Conservation (phyloP, 495 filamentous ascomycete genomes). For the Cercophora newfieldiana region DNA sequence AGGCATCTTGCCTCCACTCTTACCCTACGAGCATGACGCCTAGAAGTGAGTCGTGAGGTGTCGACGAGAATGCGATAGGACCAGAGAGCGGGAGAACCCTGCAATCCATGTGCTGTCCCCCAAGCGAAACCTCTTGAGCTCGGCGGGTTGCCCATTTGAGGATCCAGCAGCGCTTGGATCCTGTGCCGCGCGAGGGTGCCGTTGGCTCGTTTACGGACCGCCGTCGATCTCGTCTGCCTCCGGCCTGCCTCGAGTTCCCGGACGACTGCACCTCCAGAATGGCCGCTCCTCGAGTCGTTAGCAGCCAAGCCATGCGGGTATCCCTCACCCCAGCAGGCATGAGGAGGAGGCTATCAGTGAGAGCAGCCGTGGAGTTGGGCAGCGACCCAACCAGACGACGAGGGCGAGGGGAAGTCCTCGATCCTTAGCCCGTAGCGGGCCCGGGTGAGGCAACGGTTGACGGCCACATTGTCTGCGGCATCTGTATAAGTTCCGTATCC, state of each 20-base stretch:
- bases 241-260: neutral
- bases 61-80: slow-evolving; percentile 12
- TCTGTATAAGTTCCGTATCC: slow-evolving; percentile 36
- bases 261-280: neutral
- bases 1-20: neutral
- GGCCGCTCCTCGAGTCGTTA: neutral
- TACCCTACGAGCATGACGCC: neutral
- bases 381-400: slow-evolving; percentile 4
- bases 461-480: neutral
- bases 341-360: neutral
- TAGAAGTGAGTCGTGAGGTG: neutral
- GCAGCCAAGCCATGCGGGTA: slow-evolving; percentile 4
- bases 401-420: neutral
- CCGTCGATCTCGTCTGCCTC: neutral
- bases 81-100: neutral
- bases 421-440: neutral
- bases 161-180: neutral
- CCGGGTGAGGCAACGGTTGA: neutral
- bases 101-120: neutral
- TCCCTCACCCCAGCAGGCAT: neutral
- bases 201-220: slow-evolving; percentile 21
- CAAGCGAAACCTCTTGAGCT: neutral
- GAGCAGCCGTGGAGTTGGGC: neutral
- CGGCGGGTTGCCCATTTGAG: neutral
- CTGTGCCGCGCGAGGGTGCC: neutral